Percentiles rank a stretch among this genome's conserved stretches.
phyloP scores from a whole-genome alignment of 768 basidiomycete genomes.

The Mycena vitilis region DNA sequence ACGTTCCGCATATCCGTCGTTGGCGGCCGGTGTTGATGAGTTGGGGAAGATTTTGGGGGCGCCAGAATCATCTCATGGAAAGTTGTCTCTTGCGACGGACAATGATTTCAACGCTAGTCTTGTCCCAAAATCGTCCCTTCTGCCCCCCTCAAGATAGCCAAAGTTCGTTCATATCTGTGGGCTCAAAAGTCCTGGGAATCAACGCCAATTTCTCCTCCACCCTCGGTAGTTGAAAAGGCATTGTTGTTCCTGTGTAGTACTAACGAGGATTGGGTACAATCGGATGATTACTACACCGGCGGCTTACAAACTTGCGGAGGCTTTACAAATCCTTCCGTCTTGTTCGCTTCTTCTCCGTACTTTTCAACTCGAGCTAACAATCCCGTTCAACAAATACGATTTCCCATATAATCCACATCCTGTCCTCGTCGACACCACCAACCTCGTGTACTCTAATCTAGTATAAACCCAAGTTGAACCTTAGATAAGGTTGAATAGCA shows the following conservation, averaged over 20 bases:
- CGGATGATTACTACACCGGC: background rate
- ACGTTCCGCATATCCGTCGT: slow-evolving; percentile 13
- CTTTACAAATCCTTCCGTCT: slow-evolving; percentile 2
- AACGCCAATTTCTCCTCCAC: background rate
- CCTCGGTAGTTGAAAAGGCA: background rate
- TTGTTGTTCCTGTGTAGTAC: too few species aligned
- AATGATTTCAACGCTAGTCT: slow-evolving; percentile 16
- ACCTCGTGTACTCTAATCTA: background rate
- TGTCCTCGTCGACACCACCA: background rate
- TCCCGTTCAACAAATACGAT: background rate
- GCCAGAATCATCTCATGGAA: slow-evolving; percentile 14
- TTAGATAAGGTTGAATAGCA: too few species aligned
- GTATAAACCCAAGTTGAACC: too few species aligned
- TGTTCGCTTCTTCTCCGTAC: background rate
- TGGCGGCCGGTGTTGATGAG: slow-evolving; percentile 11
- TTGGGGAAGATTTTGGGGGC: slow-evolving; percentile 3
- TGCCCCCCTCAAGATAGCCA: background rate
- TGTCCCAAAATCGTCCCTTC: background rate
- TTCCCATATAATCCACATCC: background rate
- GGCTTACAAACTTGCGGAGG: background rate
- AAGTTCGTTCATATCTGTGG: slow-evolving; percentile 20
- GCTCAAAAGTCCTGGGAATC: slow-evolving; percentile 11
- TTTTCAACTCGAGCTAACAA: background rate
- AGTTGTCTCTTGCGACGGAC: background rate
- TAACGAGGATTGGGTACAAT: background rate